Base-by-base conservation (phyloP, 208 protist species). In the Trypanosoma scelopori region DNA sequence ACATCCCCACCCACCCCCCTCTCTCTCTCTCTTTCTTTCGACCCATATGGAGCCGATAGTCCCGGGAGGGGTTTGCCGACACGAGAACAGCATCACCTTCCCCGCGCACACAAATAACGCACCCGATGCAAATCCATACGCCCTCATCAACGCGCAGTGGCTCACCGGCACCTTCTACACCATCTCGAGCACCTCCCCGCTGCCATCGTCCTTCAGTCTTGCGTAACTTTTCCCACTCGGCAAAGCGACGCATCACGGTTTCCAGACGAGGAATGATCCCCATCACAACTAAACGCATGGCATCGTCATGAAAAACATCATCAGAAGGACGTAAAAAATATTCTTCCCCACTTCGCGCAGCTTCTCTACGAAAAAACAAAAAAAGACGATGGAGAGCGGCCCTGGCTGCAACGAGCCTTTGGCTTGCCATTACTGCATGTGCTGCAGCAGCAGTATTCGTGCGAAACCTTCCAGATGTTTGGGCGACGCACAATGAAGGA, bases 191-290 rank as follows among this genome's bases (percentile, higher is more conserved):
- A 57, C 52, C 4, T 57, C 52, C n/a, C 52, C 45, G 13, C 45
- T 59, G n/a, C 23, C 22, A 59, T 47, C 28, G 11, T 9, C 55
- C 20, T 18, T 27, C 20, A 59, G 28, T 47, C 15, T 13, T 9
- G 55, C 55, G 11, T 59, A 59, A 27, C 55, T 59, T 3, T 59
- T 42, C 48, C 45, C 20, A 6, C 20, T 52, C 48, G 13, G 48
- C 6, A 3, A 28, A 30, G 11, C 13, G 22, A 15, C 48, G 48
- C 22, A 52, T 4, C n/a, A 52, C 1, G 20, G 4, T 28, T 27
- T 52, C 48, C 48, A 52, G n/a, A 27, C 28, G 48, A 16, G 48
- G 48, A n/a, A 52, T 27, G 15, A 52, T 52, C 27, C 22, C 48
- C 15, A 20, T n/a, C n/a, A n/a, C n/a, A n/a, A n/a, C n/a, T n/a